A percentile compares a stretch with the other conserved stretches of the same genome.
Conservation (phyloP, 78 protist genomes). For the Dictyostelium intermedium region DNA sequence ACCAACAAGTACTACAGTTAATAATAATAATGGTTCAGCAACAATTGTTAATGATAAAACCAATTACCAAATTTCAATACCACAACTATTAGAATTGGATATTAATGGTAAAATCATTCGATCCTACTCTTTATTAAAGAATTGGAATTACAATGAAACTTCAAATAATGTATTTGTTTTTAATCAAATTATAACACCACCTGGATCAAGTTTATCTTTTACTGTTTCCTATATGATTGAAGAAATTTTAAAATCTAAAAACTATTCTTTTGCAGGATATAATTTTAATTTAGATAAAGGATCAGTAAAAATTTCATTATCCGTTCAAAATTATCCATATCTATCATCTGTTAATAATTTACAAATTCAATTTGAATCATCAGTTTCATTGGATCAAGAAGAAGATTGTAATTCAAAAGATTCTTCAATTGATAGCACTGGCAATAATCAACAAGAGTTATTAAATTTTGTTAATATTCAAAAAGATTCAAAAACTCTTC, state of each 20-base stretch:
- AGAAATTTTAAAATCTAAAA: neutral
- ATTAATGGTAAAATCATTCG: neutral
- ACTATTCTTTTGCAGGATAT: neutral
- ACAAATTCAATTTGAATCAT: neutral
- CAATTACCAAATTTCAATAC: neutral
- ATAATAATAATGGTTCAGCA: neutral
- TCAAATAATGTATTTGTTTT: neutral
- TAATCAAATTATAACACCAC: neutral
- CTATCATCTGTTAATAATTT: neutral
- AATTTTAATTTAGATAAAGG: neutral
- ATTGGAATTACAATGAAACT: neutral
- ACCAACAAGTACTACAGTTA: neutral
- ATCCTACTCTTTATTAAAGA: neutral
- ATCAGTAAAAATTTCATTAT: neutral
- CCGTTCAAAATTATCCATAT: neutral
- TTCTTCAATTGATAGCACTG: neutral
- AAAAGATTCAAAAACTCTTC: conserved; percentile 24
- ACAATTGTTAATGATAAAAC: neutral
- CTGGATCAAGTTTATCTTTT: neutral
- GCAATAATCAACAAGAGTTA: neutral
- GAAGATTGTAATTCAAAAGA: neutral
- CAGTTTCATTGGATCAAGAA: neutral
- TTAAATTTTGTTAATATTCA: conserved; percentile 9
- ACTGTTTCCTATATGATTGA: neutral
- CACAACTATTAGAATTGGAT: neutral